Conservation (phyloP, 805 yeast species). For the Metschnikowia santaceciliae region DNA sequence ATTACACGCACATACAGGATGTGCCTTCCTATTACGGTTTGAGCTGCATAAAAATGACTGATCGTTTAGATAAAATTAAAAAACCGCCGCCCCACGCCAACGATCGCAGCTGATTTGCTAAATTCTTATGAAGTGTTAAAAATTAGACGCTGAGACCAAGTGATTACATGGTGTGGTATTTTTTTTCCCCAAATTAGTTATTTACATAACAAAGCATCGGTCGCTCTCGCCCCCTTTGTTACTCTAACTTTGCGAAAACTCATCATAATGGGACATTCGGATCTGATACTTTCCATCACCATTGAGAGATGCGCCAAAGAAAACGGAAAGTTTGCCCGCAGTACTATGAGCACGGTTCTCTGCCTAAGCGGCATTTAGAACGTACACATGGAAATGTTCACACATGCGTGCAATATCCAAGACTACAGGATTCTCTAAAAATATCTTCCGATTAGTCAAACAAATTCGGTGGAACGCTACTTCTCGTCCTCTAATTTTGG, state of each 20-base stretch:
- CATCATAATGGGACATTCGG: background rate
- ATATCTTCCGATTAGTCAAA: background rate
- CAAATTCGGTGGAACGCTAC: background rate
- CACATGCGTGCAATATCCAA: background rate
- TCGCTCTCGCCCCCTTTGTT: no score
- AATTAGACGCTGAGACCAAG: no score
- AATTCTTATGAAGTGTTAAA: background rate
- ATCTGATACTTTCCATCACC: background rate
- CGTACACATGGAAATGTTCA: background rate
- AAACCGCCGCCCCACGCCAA: background rate
- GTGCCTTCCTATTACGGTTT: slow-evolving; percentile 6
- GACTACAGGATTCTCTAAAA: background rate
- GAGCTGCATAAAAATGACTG: slow-evolving; percentile 9
- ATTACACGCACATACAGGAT: slow-evolving; percentile 14
- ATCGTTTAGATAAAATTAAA: slow-evolving; percentile 15
- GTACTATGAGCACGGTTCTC: background rate
- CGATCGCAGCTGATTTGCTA: background rate
- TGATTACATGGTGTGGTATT: no score
- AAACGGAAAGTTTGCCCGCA: background rate
- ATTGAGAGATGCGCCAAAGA: background rate
- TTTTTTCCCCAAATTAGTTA: no score
- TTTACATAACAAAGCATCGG: no score
- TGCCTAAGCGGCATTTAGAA: background rate
- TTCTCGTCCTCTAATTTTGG: slow-evolving; percentile 73
- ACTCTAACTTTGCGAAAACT: background rate